Percentiles rank a stretch among this genome's conserved stretches.
Evolutionary conservation across 1,139 yeast species (phyloP).

Genomic region (Blastobotrys malaysiensis): DNA sequence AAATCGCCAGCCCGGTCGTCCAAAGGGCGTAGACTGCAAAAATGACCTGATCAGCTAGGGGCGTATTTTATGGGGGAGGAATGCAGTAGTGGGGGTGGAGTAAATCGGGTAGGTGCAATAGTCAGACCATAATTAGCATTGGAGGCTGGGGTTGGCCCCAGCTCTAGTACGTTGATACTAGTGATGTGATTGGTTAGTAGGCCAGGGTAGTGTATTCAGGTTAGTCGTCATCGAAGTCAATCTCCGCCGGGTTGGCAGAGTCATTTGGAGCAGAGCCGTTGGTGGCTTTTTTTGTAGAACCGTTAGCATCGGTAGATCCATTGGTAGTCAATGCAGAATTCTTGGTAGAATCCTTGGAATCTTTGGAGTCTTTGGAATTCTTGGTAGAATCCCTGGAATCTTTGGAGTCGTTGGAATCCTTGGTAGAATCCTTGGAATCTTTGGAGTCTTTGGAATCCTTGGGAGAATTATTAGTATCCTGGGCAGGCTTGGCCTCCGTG

Average conservation of each 20-base stretch:
- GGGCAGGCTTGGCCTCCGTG: not conserved
- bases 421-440: too few species aligned
- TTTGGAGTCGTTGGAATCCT: too few species aligned
- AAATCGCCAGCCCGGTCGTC: not conserved
- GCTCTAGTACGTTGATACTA: not conserved
- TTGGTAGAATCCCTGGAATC: too few species aligned
- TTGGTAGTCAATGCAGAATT: too few species aligned
- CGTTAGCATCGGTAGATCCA: not conserved
- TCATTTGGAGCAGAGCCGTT: not conserved
- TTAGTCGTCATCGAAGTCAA: conserved; percentile 8
- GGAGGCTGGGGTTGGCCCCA: not conserved
- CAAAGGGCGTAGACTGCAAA: not conserved
- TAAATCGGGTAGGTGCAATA: not conserved
- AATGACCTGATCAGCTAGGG: not conserved
- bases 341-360: too few species aligned
- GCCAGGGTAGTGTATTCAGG: not conserved
- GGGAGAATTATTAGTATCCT: too few species aligned
- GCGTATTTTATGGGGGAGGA: too few species aligned
- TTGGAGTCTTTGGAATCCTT: too few species aligned
- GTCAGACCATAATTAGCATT: not conserved
- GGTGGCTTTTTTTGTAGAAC: not conserved
- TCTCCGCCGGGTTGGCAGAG: conserved; percentile 4
- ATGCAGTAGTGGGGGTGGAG: too few species aligned
- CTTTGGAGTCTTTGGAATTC: too few species aligned
- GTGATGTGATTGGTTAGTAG: not conserved